Base-by-base conservation (phyloP, 208 protist species). In the Tetramitus jugosus region DNA sequence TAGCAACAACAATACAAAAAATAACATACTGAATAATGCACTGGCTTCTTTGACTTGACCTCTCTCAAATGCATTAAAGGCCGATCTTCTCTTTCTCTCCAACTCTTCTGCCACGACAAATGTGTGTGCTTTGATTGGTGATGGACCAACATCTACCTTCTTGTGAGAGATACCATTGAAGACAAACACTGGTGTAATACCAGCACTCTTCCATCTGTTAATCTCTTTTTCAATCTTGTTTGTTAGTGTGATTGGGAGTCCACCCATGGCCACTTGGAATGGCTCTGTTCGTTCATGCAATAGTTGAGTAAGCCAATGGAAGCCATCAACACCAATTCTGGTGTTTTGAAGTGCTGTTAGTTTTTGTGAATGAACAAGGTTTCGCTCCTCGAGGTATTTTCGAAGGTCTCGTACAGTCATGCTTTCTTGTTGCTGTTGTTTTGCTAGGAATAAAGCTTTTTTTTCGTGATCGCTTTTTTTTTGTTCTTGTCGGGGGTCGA, bases 101-200 rank as follows among this genome's bases (percentile, higher is more conserved):
- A 69, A 39, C 31, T 43, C 35, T 69, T 69, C 62, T 10, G 10
- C 49, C n/a, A n/a, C n/a, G n/a, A n/a, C n/a, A n/a, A n/a, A n/a
- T n/a, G n/a, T n/a, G n/a, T n/a, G n/a, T n/a, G n/a, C n/a, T n/a
- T n/a, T n/a, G n/a, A n/a, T n/a, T 56, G 14, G 14, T 56, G 49
- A 20, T 20, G 20, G 20, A 56, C 20, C 49, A 26, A 26, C 14
- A n/a, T 69, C 39, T 13, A 26, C 23, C 35, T 69, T 69, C 26
- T 37, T 29, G n/a, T 17, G 23, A 40, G 20, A 37, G 7, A 69
- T 69, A 45, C 62, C 62, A 69, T 69, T 69, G 26, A 69, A 69
- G 23, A 69, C 62, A 69, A 69, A 69, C 1, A 69, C 62, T 69
- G 62, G 62, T 43, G 62, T 69, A 26, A 69, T 69, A 13, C 39